Conservation (phyloP, 495 filamentous ascomycete species). For the Penicillium paradoxum region DNA sequence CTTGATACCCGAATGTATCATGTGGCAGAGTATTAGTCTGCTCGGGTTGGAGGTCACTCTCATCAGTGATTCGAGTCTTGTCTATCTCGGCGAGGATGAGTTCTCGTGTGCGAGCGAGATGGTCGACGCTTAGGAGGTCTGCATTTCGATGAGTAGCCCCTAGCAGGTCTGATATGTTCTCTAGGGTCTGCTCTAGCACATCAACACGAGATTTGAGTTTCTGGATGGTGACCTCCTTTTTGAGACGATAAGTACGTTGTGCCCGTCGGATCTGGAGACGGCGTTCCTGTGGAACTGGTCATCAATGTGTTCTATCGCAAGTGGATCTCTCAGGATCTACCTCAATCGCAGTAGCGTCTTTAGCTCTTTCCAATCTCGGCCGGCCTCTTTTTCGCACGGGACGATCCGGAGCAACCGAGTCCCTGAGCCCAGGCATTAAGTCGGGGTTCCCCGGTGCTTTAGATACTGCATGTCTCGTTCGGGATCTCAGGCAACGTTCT, state of each 20-base stretch:
- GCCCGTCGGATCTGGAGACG: constrained; percentile 83
- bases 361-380: constrained; percentile 18
- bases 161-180: constrained; percentile 67
- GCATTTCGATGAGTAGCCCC: not conserved
- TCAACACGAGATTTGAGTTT: constrained; percentile 65
- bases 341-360: constrained; percentile 25
- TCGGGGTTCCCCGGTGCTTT: constrained; percentile 15
- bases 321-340: constrained; percentile 6
- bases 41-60: not conserved
- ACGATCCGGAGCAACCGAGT: constrained; percentile 9
- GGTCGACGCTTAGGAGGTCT: not conserved
- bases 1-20: constrained; percentile 20
- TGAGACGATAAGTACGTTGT: constrained; percentile 77
- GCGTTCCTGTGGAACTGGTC: constrained; percentile 36
- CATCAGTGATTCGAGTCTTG: not conserved
- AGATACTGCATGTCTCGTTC: not conserved
- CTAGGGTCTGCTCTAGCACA: constrained; percentile 59
- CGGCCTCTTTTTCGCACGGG: constrained; percentile 24
- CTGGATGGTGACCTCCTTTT: constrained; percentile 77
- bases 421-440: not conserved
- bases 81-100: constrained; percentile 19
- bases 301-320: not conserved
- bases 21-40: not conserved
- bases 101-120: constrained; percentile 13
- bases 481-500: constrained; percentile 7